phyloP scores from a whole-genome alignment of 2,329 filamentous ascomycete genomes.

The Acrocalymma vagum region DNA sequence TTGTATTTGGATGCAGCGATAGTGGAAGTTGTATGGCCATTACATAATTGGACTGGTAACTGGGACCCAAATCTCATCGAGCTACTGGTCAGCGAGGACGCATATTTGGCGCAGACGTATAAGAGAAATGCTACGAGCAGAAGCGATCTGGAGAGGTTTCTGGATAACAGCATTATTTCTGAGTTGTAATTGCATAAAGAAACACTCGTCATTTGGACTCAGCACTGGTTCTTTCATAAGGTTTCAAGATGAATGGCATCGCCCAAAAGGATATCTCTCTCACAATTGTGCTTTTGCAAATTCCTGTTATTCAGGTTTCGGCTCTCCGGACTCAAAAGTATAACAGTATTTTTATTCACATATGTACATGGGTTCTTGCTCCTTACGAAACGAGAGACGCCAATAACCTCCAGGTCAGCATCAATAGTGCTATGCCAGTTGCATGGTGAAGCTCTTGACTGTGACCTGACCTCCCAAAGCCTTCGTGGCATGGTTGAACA shows the following conservation, averaged over 20 bases:
- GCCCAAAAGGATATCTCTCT: no score
- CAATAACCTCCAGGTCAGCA: no score
- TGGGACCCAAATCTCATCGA: constrained; percentile 26
- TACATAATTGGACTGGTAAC: constrained; percentile 32
- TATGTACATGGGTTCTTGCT: no score
- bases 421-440: no score
- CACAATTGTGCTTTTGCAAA: no score
- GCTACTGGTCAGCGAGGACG: constrained; percentile 32
- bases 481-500: constrained; percentile 50
- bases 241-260: background rate
- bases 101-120: constrained; percentile 28
- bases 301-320: no score
- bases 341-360: no score
- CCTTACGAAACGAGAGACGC: no score
- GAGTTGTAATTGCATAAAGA: constrained; percentile 16
- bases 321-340: no score
- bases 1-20: constrained; percentile 25
- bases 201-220: no score
- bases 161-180: constrained; percentile 27
- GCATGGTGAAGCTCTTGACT: constrained; percentile 33
- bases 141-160: constrained; percentile 26
- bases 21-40: constrained; percentile 30
- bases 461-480: constrained; percentile 40
- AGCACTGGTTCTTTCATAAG: no score
- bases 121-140: constrained; percentile 16